phyloP scores from a whole-genome alignment of 1,284 basidiomycete genomes.

The Phaffia rhodozyma region DNA sequence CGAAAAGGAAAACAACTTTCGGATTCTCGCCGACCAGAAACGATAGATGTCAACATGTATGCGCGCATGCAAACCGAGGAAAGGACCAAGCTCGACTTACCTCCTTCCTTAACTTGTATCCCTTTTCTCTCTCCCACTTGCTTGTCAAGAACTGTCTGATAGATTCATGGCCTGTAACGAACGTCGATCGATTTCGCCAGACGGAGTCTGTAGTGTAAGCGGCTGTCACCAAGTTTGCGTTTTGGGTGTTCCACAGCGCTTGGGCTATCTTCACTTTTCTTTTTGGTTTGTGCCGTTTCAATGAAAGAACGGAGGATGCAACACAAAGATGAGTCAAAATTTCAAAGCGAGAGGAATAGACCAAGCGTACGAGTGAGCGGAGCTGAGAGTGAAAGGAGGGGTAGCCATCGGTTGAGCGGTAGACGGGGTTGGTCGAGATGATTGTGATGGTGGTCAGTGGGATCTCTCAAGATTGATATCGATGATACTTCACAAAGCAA shows the following conservation, averaged over 20 bases:
- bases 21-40: slow-evolving; percentile 31
- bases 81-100: neutral
- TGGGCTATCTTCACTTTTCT: slow-evolving; percentile 32
- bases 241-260: slow-evolving; percentile 33
- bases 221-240: slow-evolving; percentile 29
- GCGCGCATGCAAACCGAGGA: too few relatives aligned
- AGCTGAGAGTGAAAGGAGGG: slow-evolving; percentile 1
- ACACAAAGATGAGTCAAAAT: neutral
- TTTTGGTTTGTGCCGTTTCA: neutral
- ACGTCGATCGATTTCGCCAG: slow-evolving; percentile 50
- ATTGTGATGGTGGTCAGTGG: too few relatives aligned
- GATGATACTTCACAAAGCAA: too few relatives aligned
- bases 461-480: too few relatives aligned
- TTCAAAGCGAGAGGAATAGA: too few relatives aligned
- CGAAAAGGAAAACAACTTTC: slow-evolving; percentile 48
- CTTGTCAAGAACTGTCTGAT: slow-evolving; percentile 43
- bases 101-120: slow-evolving; percentile 28
- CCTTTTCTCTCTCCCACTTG: slow-evolving; percentile 47
- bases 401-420: neutral
- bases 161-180: slow-evolving; percentile 41
- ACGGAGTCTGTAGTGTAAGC: slow-evolving; percentile 47
- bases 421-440: too few relatives aligned
- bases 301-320: neutral
- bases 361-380: slow-evolving; percentile 1
- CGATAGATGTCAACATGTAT: neutral